Evolutionary conservation across 2,329 filamentous ascomycete species (phyloP).

Genomic region (Corinectria fuckeliana): DNA sequence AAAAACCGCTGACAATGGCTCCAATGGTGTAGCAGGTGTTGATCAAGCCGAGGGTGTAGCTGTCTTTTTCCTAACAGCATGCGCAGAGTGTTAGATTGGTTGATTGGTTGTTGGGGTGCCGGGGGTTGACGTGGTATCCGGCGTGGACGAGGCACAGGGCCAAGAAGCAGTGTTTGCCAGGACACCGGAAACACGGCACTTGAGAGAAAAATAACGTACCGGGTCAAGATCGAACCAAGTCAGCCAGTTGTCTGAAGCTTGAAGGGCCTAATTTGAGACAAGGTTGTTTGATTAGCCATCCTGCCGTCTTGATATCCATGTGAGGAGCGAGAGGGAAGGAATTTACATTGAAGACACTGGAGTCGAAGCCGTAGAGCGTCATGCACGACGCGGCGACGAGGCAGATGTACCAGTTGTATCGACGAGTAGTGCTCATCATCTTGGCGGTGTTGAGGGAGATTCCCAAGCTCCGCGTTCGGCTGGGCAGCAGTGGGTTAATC

Average conservation of each 20-base stretch:
- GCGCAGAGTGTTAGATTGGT: not conserved
- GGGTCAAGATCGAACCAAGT: constrained; percentile 63
- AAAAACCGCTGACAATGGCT: constrained; percentile 73
- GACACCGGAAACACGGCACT: not conserved
- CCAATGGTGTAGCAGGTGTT: constrained; percentile 76
- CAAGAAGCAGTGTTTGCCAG: not conserved
- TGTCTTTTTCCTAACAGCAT: constrained; percentile 49
- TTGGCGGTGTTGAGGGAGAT: constrained; percentile 31
- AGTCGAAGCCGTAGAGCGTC: constrained; percentile 78
- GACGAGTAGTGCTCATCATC: constrained; percentile 45
- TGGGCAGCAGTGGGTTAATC: not conserved
- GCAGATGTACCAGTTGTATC: constrained; percentile 61
- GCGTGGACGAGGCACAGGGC: not conserved
- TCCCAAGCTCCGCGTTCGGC: not conserved
- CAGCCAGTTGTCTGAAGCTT: constrained; percentile 71
- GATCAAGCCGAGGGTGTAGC: constrained; percentile 56
- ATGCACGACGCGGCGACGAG: constrained; percentile 75
- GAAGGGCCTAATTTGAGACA: constrained; percentile 52
- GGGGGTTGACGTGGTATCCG: not conserved
- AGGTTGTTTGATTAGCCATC: too few relatives aligned
- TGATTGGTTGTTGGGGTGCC: not conserved
- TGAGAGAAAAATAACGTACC: constrained; percentile 38
- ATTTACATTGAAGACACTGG: constrained; percentile 70
- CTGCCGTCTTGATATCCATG: constrained; percentile 10
- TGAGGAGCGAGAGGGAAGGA: not conserved